phyloP scores from a whole-genome alignment of 371 early-diverging fungal genomes.

The Zopfochytrium polystomum region DNA sequence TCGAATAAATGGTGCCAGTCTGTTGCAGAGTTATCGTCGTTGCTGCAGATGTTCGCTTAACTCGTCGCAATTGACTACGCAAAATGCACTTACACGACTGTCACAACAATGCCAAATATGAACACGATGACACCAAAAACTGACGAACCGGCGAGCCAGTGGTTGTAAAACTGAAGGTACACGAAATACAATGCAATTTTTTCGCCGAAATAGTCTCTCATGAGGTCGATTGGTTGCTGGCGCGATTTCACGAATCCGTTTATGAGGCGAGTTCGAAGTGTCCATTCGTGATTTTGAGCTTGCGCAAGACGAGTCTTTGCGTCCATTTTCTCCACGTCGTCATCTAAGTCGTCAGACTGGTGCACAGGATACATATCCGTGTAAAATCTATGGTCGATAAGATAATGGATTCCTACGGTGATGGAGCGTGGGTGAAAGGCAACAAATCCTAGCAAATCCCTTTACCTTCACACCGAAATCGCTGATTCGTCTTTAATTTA shows the following conservation, averaged over 20 bases:
- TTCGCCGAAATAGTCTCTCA: constrained; percentile 50
- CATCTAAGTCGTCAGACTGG: constrained; percentile 4
- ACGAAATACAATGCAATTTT: constrained; percentile 54
- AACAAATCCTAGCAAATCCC: too few species aligned
- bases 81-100: constrained; percentile 5
- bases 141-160: constrained; percentile 41
- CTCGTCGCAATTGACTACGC: too few species aligned
- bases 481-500: not conserved
- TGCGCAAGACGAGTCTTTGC: not conserved
- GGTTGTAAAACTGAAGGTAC: constrained; percentile 47
- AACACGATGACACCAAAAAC: constrained; percentile 43
- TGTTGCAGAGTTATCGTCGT: not conserved
- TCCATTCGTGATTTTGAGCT: not conserved
- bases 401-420: constrained; percentile 11
- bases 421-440: too few species aligned
- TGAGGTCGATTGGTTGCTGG: constrained; percentile 13
- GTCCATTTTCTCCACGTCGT: not conserved
- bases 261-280: constrained; percentile 8
- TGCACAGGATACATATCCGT: constrained; percentile 10
- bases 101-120: constrained; percentile 39
- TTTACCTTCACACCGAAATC: too few species aligned
- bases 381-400: constrained; percentile 4
- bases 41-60: not conserved
- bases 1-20: constrained; percentile 40
- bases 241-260: not conserved